Evolutionary conservation across 1,139 yeast species (phyloP).

Genomic region (Diutina pseudorugosa): DNA sequence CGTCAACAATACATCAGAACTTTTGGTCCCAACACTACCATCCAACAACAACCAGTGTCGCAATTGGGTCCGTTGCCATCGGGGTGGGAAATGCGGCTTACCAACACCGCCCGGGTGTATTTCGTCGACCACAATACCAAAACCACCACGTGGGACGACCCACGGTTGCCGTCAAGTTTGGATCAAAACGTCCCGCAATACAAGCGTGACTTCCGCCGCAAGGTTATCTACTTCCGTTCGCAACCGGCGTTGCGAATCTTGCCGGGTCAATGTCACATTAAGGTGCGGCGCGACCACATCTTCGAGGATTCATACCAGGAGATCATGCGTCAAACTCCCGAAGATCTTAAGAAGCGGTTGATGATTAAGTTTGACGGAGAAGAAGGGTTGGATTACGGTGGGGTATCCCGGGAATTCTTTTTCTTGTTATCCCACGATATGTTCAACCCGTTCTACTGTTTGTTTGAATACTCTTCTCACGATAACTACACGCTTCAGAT

Average conservation of each 20-base stretch:
- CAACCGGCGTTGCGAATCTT: conserved; percentile 95
- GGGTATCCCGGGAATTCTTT: conserved; percentile 96
- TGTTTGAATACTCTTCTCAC: conserved; percentile 94
- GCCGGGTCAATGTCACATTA: conserved; percentile 98
- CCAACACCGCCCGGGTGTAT: conserved; percentile 95
- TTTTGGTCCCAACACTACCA: conserved; percentile 74
- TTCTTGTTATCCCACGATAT: conserved; percentile 92
- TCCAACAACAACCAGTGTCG: conserved; percentile 83
- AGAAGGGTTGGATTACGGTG: conserved; percentile 98
- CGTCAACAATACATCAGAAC: conserved; percentile 97
- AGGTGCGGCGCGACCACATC: conserved; percentile 92
- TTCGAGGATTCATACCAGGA: conserved; percentile 98
- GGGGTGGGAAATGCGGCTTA: conserved; percentile 99
- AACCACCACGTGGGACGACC: conserved; percentile 99
- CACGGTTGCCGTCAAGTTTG: conserved; percentile 89
- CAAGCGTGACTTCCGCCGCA: conserved; percentile 96
- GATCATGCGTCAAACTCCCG: conserved; percentile 97
- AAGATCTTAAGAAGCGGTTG: conserved; percentile 89
- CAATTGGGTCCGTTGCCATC: conserved; percentile 96
- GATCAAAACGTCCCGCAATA: conserved; percentile 99
- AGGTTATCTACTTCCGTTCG: conserved; percentile 91
- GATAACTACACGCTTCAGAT: conserved; percentile 96
- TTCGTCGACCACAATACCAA: conserved; percentile 98
- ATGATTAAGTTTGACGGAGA: conserved; percentile 99
- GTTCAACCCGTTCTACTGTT: conserved; percentile 96